Conservation (phyloP, 1,284 basidiomycete species). For the Laetiporus sulphureus region DNA sequence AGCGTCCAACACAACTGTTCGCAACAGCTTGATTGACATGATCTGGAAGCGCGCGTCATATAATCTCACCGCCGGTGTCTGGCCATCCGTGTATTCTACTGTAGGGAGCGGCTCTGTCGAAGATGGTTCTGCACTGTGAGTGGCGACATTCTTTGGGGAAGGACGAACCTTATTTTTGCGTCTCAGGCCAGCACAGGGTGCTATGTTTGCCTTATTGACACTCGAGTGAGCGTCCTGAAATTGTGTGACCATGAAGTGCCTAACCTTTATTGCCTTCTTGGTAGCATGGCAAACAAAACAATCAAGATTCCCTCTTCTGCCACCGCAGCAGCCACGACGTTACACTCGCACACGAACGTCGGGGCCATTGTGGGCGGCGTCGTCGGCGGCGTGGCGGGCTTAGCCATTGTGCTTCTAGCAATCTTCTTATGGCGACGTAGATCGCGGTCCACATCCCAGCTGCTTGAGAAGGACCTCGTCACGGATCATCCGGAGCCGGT, state of each 20-base stretch:
- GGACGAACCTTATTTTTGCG: neutral
- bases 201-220: conserved; percentile 15
- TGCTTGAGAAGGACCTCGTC: neutral
- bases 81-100: conserved; percentile 14
- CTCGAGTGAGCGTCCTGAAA: conserved; percentile 11
- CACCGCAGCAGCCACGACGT: neutral
- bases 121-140: conserved; percentile 14
- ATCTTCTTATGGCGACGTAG: conserved; percentile 7
- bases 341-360: neutral
- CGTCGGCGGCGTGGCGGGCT: conserved; percentile 11
- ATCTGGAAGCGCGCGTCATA: conserved; percentile 17
- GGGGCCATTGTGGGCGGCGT: conserved; percentile 17
- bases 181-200: conserved; percentile 14
- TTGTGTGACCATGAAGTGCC: neutral
- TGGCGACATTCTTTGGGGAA: neutral
- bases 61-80: conserved; percentile 7
- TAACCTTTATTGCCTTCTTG: neutral
- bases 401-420: conserved; percentile 4
- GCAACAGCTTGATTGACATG: conserved; percentile 12
- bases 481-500: neutral
- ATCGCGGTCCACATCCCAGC: neutral
- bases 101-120: conserved; percentile 5
- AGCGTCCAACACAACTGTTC: conserved; percentile 11
- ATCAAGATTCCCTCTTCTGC: conserved; percentile 5
- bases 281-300: conserved; percentile 11